These are phyloP conservation scores for Rhodotorula babjevae DNA, from an alignment of 768 basidiomycete species.

Conservation along the genomic window DNA sequence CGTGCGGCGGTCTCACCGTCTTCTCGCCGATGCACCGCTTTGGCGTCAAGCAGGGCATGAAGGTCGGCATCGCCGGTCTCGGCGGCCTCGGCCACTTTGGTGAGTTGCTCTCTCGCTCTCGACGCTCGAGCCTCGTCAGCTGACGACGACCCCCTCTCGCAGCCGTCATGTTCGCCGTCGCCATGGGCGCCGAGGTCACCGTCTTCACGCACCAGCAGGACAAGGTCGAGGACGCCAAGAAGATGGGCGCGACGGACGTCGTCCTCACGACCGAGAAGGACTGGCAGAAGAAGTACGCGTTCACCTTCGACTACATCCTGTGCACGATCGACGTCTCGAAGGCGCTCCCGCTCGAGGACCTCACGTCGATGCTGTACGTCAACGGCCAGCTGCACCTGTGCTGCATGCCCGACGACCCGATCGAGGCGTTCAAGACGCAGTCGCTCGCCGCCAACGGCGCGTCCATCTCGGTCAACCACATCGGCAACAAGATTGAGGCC, in stretches of 20 bases:
- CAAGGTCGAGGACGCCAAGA: conserved; percentile 57
- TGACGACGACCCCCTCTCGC: not conserved
- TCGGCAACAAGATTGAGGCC: conserved; percentile 57
- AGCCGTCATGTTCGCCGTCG: conserved; percentile 40
- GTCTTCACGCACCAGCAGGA: conserved; percentile 38
- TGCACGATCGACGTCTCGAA: conserved; percentile 43
- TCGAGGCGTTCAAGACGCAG: conserved; percentile 29
- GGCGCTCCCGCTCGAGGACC: conserved; percentile 53
- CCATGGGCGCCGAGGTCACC: conserved; percentile 44
- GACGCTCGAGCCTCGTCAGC: not conserved
- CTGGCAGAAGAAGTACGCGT: conserved; percentile 20
- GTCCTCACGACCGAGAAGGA: conserved; percentile 50
- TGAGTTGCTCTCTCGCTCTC: not conserved
- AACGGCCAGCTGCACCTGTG: conserved; percentile 58
- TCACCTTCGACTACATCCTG: conserved; percentile 46
- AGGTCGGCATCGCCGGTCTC: conserved; percentile 61
- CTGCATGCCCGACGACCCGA: conserved; percentile 36
- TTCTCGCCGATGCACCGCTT: conserved; percentile 48
- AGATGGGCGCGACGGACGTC: conserved; percentile 58
- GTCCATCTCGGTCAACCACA: conserved; percentile 47
- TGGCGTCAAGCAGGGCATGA: conserved; percentile 58
- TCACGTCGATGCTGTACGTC: conserved; percentile 55
- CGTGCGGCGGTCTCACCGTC: conserved; percentile 48
- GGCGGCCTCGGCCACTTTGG: conserved; percentile 53
- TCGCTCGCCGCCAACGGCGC: conserved; percentile 38